phyloP scores from a whole-genome alignment of 2,329 filamentous ascomycete species.

The Orbilia brochopaga region DNA sequence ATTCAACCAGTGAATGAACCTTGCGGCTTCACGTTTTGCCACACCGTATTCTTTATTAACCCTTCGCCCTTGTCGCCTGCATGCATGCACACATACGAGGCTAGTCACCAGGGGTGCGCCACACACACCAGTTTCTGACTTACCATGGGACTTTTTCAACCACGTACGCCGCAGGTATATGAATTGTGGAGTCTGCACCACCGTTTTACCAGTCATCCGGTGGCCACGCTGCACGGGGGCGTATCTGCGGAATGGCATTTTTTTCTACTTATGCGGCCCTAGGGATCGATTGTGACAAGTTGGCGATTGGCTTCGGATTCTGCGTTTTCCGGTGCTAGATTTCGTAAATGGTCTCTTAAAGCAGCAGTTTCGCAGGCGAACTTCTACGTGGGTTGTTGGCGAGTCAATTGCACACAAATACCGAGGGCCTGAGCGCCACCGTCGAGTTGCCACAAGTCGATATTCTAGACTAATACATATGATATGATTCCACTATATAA shows the following conservation, averaged over 20 bases:
- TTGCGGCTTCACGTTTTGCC: slow-evolving; percentile 15
- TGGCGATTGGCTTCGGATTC: background rate
- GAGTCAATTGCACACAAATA: no score
- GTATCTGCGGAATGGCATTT: background rate
- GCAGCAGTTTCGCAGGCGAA: background rate
- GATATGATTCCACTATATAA: background rate
- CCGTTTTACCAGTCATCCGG: background rate
- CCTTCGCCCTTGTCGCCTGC: background rate
- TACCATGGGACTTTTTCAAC: background rate
- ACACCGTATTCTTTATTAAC: slow-evolving; percentile 20
- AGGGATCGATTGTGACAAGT: no score
- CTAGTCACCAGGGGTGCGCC: slow-evolving; percentile 17
- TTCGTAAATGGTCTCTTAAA: background rate
- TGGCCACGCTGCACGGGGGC: background rate
- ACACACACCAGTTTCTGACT: background rate
- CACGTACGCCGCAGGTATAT: slow-evolving; percentile 18
- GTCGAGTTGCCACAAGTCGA: no score
- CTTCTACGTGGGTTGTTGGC: no score
- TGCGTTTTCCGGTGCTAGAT: background rate
- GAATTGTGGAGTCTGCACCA: slow-evolving; percentile 14
- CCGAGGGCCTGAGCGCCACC: no score
- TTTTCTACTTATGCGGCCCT: background rate
- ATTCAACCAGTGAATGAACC: background rate
- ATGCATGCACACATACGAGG: slow-evolving; percentile 6
- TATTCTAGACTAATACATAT: no score